Evolutionary conservation across 2,329 filamentous ascomycete genomes (phyloP).

Genomic region (Dendrostoma leiphaemia): DNA sequence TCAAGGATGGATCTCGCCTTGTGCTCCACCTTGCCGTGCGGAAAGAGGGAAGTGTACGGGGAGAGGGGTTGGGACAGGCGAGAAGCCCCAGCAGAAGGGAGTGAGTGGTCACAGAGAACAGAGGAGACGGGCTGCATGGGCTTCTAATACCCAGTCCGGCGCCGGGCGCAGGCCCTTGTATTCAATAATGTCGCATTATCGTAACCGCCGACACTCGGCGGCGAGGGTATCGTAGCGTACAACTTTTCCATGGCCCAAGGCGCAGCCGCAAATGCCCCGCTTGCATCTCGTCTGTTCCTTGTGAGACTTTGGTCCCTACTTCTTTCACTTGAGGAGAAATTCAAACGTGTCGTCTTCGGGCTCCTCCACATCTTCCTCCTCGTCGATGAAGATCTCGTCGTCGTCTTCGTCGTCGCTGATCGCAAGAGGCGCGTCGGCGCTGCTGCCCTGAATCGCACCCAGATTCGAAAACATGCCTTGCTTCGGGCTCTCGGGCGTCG

Average conservation of each 20-base stretch:
- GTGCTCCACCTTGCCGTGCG: constrained; percentile 74
- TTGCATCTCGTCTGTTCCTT: neutral
- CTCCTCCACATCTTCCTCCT: constrained; percentile 7
- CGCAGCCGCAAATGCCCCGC: neutral
- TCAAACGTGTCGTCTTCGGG: constrained; percentile 19
- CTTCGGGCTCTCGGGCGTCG: neutral
- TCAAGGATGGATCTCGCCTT: constrained; percentile 74
- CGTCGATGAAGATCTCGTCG: neutral
- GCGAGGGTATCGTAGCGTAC: constrained; percentile 18
- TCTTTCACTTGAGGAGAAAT: constrained; percentile 6
- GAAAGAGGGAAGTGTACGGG: constrained; percentile 29
- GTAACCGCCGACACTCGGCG: neutral
- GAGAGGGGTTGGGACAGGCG: too few relatives aligned
- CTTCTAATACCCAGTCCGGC: neutral
- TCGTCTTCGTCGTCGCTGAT: neutral
- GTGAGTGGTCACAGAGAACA: constrained; percentile 14
- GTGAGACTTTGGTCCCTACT: too few relatives aligned
- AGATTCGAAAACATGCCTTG: too few relatives aligned
- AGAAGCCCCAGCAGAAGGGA: too few relatives aligned
- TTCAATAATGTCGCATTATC: constrained; percentile 11
- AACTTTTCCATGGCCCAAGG: neutral
- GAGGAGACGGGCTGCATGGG: constrained; percentile 1
- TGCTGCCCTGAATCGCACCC: neutral
- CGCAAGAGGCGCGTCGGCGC: neutral
- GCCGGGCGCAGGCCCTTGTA: constrained; percentile 2